Conservation (phyloP, 352 stramenopile genomes). For the Phytophthora europaea region DNA sequence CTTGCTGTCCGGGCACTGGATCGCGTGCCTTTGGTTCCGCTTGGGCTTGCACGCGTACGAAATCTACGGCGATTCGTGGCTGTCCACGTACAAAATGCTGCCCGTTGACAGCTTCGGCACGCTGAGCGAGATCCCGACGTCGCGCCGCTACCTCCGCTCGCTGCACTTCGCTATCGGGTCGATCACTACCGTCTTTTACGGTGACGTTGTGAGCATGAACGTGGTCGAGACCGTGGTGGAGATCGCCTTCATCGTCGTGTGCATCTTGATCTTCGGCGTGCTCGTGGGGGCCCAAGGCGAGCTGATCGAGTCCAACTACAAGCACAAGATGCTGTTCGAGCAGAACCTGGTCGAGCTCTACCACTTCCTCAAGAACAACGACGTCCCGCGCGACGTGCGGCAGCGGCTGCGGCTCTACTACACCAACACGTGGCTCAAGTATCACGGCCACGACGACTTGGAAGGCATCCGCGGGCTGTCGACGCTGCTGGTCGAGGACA, state of each 20-base stretch:
- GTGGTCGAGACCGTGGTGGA: slow-evolving; percentile 66
- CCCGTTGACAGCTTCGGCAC: slow-evolving; percentile 52
- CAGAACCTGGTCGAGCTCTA: slow-evolving; percentile 75
- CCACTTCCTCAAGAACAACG: slow-evolving; percentile 66
- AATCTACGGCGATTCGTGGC: slow-evolving; percentile 65
- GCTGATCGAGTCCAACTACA: slow-evolving; percentile 72
- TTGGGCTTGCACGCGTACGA: slow-evolving; percentile 55
- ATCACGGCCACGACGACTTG: slow-evolving; percentile 69
- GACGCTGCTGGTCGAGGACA: slow-evolving; percentile 70
- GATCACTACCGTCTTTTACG: slow-evolving; percentile 79
- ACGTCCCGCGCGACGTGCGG: slow-evolving; percentile 60
- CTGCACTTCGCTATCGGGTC: slow-evolving; percentile 71
- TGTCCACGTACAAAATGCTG: slow-evolving; percentile 67
- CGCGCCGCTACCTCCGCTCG: slow-evolving; percentile 62
- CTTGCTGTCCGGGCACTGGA: slow-evolving; percentile 73
- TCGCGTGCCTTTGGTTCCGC: slow-evolving; percentile 74
- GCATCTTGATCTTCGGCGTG: slow-evolving; percentile 80
- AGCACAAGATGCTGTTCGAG: slow-evolving; percentile 77
- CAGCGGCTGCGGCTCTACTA: slow-evolving; percentile 71
- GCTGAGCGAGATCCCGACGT: slow-evolving; percentile 50
- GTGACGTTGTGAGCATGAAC: slow-evolving; percentile 75
- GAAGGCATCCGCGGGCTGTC: slow-evolving; percentile 69
- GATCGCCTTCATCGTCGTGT: slow-evolving; percentile 67
- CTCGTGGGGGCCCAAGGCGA: slow-evolving; percentile 70
- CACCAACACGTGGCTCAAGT: slow-evolving; percentile 76